Evolutionary conservation across 164 flowering plant genomes (phyloP), one percentile per base, ranked within the genome.

Genomic region (Vitis rotundifolia): DNA sequence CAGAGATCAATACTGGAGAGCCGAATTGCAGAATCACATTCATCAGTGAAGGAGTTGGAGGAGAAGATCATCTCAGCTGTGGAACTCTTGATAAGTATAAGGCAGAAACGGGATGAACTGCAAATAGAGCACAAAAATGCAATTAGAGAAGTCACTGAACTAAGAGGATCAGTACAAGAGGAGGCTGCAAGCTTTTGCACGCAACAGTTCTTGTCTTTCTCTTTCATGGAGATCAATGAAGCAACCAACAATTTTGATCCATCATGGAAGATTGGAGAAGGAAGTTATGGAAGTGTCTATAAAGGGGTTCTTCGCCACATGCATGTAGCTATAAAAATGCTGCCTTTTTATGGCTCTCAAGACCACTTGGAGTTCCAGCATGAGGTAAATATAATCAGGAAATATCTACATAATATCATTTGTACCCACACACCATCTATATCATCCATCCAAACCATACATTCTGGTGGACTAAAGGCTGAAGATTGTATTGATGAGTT

Each of bases 41-140:
- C n/a, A 63, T 37, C 14, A 12, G 79, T 71, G 70, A 65, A 70
- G 67, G 91, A 91, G 74, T 75, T 86, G 71, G 86, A 84, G 76
- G 90, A 84, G 66, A 88, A 90, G 75, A 75, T 89, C 15, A n/a
- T 76, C 55, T 82, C 87, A 63, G 94, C 97, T 37, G 87, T 84
- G 53, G 69, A 85, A 19, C 86, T 87, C 44, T 69, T 91, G 77
- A 69, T 77, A 15, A 60, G 78, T 5, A 77, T 84, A 63, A 83
- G 66, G 75, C 78, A 71, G 13, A 57, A 59, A 59, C 63, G 89
- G 22, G 91, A 89, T 77, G 61, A 69, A 50, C 50, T 83, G 71
- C 77, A 66, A 74, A 60, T 61, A 53, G 87, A 86, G 70, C 75
- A 61, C 73, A 80, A 67, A 49, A 69, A 78, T 52, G 84, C 84